Percentiles rank a stretch among this genome's conserved stretches.
phyloP scores from a whole-genome alignment of 148 eudicot genomes.

The Rhododendron molle region DNA sequence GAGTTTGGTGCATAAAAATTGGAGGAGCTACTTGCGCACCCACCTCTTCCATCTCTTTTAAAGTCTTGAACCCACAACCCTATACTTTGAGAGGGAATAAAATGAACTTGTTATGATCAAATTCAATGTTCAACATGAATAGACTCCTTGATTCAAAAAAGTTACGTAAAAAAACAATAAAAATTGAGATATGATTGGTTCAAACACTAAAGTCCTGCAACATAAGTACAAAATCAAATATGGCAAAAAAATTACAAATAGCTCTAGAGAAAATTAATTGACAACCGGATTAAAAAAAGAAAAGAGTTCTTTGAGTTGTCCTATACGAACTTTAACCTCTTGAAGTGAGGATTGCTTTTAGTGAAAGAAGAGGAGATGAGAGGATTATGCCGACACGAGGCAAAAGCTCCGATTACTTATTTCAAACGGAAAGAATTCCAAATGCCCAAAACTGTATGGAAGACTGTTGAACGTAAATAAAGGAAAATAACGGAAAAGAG shows the following conservation, averaged over 20 bases:
- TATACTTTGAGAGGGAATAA: neutral
- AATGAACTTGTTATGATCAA: neutral
- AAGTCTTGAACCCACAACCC: neutral
- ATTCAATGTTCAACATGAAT: neutral
- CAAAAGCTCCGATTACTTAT: neutral
- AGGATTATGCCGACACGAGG: neutral
- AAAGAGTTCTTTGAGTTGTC: neutral
- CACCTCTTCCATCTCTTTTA: constrained; percentile 37
- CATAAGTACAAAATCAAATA: neutral
- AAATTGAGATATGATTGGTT: neutral
- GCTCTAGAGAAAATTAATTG: neutral
- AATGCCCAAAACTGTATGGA: constrained; percentile 2
- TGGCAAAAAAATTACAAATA: neutral
- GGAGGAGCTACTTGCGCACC: constrained; percentile 40
- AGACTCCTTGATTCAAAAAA: neutral
- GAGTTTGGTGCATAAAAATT: constrained; percentile 22
- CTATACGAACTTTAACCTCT: neutral
- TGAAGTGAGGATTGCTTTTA: neutral
- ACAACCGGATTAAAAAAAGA: neutral
- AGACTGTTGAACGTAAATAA: neutral
- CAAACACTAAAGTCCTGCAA: neutral
- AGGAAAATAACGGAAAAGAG: neutral
- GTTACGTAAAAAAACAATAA: neutral
- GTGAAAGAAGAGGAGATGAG: neutral
- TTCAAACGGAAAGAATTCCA: neutral